These are phyloP conservation scores for Russula griseocarnosa DNA, from an alignment of 768 basidiomycete species.

Conservation along the genomic window DNA sequence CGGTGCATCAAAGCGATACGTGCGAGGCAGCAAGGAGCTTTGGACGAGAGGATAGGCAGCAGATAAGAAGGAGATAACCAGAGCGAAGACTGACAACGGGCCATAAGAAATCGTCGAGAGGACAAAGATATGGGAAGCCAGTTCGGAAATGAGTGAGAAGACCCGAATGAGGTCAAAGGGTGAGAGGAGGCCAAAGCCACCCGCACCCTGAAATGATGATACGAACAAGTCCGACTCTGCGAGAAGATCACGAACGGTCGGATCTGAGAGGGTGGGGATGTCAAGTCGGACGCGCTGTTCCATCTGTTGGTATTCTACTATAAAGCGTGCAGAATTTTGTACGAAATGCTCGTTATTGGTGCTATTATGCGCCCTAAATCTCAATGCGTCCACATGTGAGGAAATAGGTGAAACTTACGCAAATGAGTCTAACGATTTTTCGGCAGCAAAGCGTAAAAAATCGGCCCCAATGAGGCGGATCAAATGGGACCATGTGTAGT, in stretches of 20 bases:
- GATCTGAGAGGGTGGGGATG: slow-evolving; percentile 72
- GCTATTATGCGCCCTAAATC: slow-evolving; percentile 38
- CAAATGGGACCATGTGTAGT: slow-evolving; percentile 66
- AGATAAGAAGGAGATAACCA: slow-evolving; percentile 59
- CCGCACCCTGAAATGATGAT: slow-evolving; percentile 68
- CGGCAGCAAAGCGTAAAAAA: slow-evolving; percentile 56
- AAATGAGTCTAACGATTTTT: slow-evolving; percentile 63
- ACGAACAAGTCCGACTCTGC: slow-evolving; percentile 84
- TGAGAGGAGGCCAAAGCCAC: slow-evolving; percentile 73
- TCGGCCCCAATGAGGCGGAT: slow-evolving; percentile 57
- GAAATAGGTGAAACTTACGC: slow-evolving; percentile 50
- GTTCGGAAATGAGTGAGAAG: slow-evolving; percentile 65
- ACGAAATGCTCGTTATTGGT: slow-evolving; percentile 69
- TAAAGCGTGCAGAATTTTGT: slow-evolving; percentile 65
- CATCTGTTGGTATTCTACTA: slow-evolving; percentile 75
- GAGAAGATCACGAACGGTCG: slow-evolving; percentile 69
- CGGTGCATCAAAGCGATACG: slow-evolving; percentile 44
- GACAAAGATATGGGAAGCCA: slow-evolving; percentile 66
- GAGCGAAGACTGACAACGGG: slow-evolving; percentile 50
- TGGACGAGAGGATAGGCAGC: slow-evolving; percentile 57
- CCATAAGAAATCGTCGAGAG: slow-evolving; percentile 59
- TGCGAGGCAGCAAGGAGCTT: slow-evolving; percentile 50
- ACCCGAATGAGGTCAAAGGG: slow-evolving; percentile 77
- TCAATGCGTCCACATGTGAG: neutral
- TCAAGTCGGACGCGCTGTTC: slow-evolving; percentile 73